These are phyloP conservation scores for Sugiyamaella qingdaonensis DNA, from an alignment of 805 yeast species.

Conservation along the genomic window DNA sequence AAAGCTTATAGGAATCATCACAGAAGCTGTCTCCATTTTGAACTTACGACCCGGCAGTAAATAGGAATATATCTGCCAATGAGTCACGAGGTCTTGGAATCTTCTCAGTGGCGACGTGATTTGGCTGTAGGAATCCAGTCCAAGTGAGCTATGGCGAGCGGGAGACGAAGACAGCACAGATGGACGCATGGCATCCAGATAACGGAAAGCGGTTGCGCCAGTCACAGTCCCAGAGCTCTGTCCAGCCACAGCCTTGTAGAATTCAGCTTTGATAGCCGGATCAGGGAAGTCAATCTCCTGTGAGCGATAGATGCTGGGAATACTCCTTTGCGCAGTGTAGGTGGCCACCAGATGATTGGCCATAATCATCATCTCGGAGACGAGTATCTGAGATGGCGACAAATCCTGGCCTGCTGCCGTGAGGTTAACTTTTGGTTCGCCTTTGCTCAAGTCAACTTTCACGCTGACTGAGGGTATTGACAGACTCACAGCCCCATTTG, in stretches of 20 bases:
- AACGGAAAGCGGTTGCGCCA: slow-evolving; percentile 30
- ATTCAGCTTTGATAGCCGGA: background rate
- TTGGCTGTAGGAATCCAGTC: slow-evolving; percentile 58
- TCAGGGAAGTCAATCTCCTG: slow-evolving; percentile 29
- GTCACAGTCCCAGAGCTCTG: slow-evolving; percentile 3
- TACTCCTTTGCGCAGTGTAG: slow-evolving; percentile 19
- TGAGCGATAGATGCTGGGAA: slow-evolving; percentile 30
- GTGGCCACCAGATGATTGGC: slow-evolving; percentile 51
- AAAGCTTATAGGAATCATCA: slow-evolving; percentile 11
- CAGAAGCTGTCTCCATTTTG: slow-evolving; percentile 5
- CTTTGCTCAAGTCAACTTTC: slow-evolving; percentile 12
- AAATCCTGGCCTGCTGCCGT: slow-evolving; percentile 23
- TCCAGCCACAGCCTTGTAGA: background rate
- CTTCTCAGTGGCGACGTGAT: slow-evolving; percentile 89
- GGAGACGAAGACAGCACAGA: slow-evolving; percentile 50
- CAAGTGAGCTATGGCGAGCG: slow-evolving; percentile 56
- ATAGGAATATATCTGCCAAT: slow-evolving; percentile 61
- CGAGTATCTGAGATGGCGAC: slow-evolving; percentile 57
- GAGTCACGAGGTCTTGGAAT: slow-evolving; percentile 73
- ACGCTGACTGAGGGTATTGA: slow-evolving; percentile 14
- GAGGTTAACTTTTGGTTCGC: slow-evolving; percentile 8
- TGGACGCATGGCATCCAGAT: slow-evolving; percentile 46
- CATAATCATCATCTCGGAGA: slow-evolving; percentile 78
- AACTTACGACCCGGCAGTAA: slow-evolving; percentile 27
- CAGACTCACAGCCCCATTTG: slow-evolving; percentile 41